phyloP scores from a whole-genome alignment of 805 yeast genomes.

The Saturnispora gosingensis region DNA sequence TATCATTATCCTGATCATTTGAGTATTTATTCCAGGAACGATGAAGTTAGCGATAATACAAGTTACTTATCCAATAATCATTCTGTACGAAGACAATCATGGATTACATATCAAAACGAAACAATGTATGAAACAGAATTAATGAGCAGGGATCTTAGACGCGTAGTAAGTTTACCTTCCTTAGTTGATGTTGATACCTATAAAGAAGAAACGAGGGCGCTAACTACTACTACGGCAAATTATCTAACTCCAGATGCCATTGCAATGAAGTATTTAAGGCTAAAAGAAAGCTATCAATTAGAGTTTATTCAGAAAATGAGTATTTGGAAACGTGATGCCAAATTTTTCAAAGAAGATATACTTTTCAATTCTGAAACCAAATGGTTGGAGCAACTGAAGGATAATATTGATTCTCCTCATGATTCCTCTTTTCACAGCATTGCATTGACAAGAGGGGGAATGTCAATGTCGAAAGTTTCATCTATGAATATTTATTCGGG shows the following conservation, averaged over 20 bases:
- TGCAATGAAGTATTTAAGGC: slow-evolving; percentile 11
- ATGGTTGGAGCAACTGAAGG: slow-evolving; percentile 1
- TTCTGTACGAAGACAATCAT: background rate
- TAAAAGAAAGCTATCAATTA: slow-evolving; percentile 10
- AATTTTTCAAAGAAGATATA: background rate
- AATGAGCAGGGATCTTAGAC: background rate
- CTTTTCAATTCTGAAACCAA: slow-evolving; percentile 3
- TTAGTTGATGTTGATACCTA: background rate
- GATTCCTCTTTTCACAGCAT: background rate
- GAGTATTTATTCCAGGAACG: background rate
- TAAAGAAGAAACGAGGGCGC: slow-evolving; percentile 2
- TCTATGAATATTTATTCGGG: background rate
- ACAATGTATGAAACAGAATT: slow-evolving; percentile 2
- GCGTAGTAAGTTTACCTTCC: slow-evolving; percentile 3
- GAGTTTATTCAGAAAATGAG: slow-evolving; percentile 8
- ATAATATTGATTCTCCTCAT: background rate
- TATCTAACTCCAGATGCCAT: slow-evolving; percentile 14
- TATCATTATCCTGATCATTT: background rate
- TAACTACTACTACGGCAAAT: slow-evolving; percentile 3
- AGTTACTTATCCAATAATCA: slow-evolving; percentile 1
- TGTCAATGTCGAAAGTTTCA: slow-evolving; percentile 1
- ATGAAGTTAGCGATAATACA: slow-evolving; percentile 1
- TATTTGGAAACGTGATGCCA: slow-evolving; percentile 4
- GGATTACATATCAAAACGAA: slow-evolving; percentile 7
- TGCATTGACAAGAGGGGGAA: slow-evolving; percentile 1